Conservation (phyloP, 495 filamentous ascomycete genomes). For the Amorphotheca resinae region DNA sequence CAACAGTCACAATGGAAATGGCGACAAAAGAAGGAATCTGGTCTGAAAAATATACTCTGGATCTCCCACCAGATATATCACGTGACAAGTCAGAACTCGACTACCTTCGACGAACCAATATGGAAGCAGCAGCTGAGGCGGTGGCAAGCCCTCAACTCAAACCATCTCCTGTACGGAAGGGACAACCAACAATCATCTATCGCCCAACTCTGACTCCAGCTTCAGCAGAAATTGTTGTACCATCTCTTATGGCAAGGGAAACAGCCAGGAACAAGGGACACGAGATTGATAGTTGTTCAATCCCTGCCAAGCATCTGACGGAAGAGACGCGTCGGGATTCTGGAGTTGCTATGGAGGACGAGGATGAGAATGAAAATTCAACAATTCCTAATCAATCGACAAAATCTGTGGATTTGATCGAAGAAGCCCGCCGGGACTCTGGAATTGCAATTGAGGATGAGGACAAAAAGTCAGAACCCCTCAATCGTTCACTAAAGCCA, state of each 20-base stretch:
- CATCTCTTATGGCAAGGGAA: not conserved
- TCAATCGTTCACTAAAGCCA: too few species aligned
- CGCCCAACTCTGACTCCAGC: not conserved
- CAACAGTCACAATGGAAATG: not conserved
- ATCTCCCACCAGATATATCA: slow-evolving; percentile 1
- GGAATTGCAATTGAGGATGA: not conserved
- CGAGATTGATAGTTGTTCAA: not conserved
- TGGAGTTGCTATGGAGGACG: not conserved
- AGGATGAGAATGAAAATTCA: not conserved
- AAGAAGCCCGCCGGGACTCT: not conserved
- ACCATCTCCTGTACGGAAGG: not conserved
- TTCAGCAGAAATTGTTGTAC: not conserved
- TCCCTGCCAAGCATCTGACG: too few species aligned
- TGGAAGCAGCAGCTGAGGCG: not conserved
- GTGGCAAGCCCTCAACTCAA: not conserved
- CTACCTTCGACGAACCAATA: slow-evolving; percentile 3
- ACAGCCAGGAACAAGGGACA: not conserved
- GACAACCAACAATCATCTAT: not conserved
- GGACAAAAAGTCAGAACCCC: too few species aligned
- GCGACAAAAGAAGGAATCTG: not conserved
- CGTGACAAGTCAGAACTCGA: slow-evolving; percentile 7
- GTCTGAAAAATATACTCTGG: slow-evolving; percentile 1
- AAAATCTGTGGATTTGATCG: not conserved
- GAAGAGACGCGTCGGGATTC: not conserved
- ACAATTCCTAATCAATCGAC: too few species aligned